A percentile compares a stretch with the other conserved stretches of the same genome.
Conservation (phyloP, 345 rosid species). For the Excoecaria cochinchinensis region DNA sequence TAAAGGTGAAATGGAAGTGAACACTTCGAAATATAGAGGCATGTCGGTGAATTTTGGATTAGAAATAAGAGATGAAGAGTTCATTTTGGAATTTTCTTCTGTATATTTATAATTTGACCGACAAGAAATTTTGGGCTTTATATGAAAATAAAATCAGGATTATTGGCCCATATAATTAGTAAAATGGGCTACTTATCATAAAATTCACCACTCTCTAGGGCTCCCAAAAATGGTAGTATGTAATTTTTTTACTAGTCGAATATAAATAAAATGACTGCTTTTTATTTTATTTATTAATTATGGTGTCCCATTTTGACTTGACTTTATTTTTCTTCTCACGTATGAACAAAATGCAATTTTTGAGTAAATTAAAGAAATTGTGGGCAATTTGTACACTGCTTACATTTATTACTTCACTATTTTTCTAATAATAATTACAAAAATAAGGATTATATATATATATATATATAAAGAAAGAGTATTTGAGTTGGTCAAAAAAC, state of each 20-base stretch:
- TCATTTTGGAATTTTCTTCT: conserved; percentile 8
- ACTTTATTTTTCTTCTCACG: not conserved
- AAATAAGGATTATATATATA: no score
- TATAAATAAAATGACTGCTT: not conserved
- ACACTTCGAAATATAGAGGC: not conserved
- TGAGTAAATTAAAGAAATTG: not conserved
- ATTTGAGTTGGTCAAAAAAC: no score
- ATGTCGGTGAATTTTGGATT: conserved; percentile 22
- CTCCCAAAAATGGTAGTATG: no score
- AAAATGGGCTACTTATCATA: not conserved
- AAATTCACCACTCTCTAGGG: not conserved
- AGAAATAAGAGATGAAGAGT: not conserved
- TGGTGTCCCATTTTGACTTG: not conserved
- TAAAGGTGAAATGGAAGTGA: no score
- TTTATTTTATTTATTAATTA: not conserved
- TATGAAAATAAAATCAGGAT: not conserved
- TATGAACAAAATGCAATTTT: not conserved
- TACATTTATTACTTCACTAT: not conserved
- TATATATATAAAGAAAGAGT: no score
- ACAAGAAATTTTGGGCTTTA: not conserved
- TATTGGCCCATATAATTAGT: not conserved
- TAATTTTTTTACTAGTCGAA: no score
- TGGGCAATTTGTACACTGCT: conserved; percentile 3
- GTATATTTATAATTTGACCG: not conserved
- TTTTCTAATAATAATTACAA: no score